Evolutionary conservation across 2,329 filamentous ascomycete genomes (phyloP).

Genomic region (Cladosporium colombiae): DNA sequence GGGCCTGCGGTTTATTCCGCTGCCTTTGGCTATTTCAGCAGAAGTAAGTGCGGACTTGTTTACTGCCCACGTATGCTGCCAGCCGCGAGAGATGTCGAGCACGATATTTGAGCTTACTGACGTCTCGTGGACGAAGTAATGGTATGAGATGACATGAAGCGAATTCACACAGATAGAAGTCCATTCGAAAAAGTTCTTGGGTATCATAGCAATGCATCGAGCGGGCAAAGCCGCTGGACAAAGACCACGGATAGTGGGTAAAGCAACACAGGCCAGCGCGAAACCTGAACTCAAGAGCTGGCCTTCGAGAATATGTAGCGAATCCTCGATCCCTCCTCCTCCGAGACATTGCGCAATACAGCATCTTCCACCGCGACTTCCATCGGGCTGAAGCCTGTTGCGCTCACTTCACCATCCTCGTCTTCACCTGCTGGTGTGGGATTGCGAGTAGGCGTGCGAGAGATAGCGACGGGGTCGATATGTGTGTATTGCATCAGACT

Average conservation of each 20-base stretch:
- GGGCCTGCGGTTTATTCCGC: not conserved
- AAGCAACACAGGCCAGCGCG: not conserved
- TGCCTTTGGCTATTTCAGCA: not conserved
- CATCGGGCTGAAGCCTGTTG: conserved; percentile 33
- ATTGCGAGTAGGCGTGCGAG: conserved; percentile 34
- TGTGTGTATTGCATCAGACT: conserved; percentile 59
- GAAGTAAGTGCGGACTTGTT: not conserved
- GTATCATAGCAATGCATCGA: not conserved
- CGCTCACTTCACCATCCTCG: conserved; percentile 35
- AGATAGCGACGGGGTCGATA: conserved; percentile 47
- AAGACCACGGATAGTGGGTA: not conserved
- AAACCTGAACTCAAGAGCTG: conserved; percentile 20
- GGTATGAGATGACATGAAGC: not conserved
- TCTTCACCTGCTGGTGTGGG: conserved; percentile 33
- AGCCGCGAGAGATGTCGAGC: not conserved
- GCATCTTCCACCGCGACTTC: conserved; percentile 51
- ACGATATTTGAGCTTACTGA: not conserved
- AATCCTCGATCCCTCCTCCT: conserved; percentile 47
- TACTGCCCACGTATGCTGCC: not conserved
- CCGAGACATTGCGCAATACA: conserved; percentile 51
- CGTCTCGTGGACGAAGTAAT: not conserved
- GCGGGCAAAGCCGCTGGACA: not conserved
- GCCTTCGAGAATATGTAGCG: conserved; percentile 54
- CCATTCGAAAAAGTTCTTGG: not conserved
- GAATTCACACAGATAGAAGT: not conserved